Base-by-base conservation (phyloP, 2,329 filamentous ascomycete species). In the Aureobasidium subglaciale region DNA sequence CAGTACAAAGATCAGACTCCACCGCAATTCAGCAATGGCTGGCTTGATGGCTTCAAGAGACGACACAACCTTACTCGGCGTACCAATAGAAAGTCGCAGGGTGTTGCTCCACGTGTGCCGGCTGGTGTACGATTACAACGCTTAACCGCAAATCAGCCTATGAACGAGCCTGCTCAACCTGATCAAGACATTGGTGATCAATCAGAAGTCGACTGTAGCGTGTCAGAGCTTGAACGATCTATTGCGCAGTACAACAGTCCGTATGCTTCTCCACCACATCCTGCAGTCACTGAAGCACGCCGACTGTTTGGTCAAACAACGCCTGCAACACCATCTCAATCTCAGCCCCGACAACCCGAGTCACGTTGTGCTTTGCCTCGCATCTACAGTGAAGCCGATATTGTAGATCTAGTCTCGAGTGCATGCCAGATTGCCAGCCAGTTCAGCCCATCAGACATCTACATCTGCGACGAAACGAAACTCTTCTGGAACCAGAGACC, bases 1-100 rank as follows among this genome's bases (percentile, higher is more conserved):
- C 20, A 13, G 5, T 42, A 42, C 16, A 42, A 45, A 54, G 56
- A 48, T 27, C 43, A 55, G 29, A 38, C 46, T 16, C 25, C 54
- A 22, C 56, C 56, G 18, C 15, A 18, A 11, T 58, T 58, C 24
- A 58, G 40, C 27, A 55, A 54, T 45, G 49, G 56, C n/a, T 58
- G 49, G 56, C 25, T 58, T 25, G 13, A 58, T 22, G 30, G 22
- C 18, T 58, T 58, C 41, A 54, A 55, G 29, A 15, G 43, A 22
- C 32, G 56, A 13, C 49, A 58, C 37, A 24, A 25, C 7, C 55
- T 58, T 10, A 27, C 10, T 7, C 7, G 22, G 34, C 37, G 42
- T 11, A 25, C 11, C 7, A 10, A 37, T n/a, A 15, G 15, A 2
- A 15, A 15, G 16, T n/a, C 13, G 13, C 34, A 37, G 2, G 11